Evolutionary conservation across 352 stramenopile species (phyloP), one percentile per base, ranked within the genome.

Genomic region (Pelagophyceae sp.): DNA sequence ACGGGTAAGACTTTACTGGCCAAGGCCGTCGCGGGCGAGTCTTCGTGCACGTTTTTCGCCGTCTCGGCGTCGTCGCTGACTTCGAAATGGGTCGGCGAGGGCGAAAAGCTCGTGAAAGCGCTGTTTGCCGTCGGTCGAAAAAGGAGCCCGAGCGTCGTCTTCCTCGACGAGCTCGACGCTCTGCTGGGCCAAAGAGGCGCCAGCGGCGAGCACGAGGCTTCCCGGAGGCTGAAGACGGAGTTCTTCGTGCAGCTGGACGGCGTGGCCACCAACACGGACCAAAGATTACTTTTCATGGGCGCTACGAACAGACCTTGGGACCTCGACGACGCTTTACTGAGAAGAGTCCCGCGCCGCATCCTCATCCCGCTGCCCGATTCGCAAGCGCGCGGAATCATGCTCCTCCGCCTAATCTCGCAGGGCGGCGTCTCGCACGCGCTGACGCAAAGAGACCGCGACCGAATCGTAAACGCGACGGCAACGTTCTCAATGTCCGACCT

Each of bases 11-110:
- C 96, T 0, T 81, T 99, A 79, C 92, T 99, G 32, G 96, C 94
- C 6, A 98, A 98, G 82, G 96, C 96, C 0, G 97, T 98, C 61
- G 96, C 95, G 17, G 94, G 87, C 64, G 90, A 97, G 77, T 95
- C 86, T 25, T 81, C 90, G 15, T 93, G 88, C 25, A 94, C 93
- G 0, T 95, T 98, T 45, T 99, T 99, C 87, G 96, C 89, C 80
- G 98, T 98, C 77, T 96, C 91, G 2, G 93, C 96, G 6, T 97
- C 92, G 75, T 95, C 93, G 0, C 83, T 99, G n/a, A 98, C 93
- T n/a, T 97, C 88, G 69, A 99, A 99, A 86, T 99, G 94, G 91
- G 87, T 98, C 81, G 96, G 96, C 38, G 96, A 99, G 83, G 96
- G 92, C 33, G 95, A 98, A 83, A 98, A 98, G 79, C 83, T 98